A percentile compares a stretch with the other conserved stretches of the same genome.
phyloP scores from a whole-genome alignment of 768 basidiomycete genomes.

The Lactarius quietus region DNA sequence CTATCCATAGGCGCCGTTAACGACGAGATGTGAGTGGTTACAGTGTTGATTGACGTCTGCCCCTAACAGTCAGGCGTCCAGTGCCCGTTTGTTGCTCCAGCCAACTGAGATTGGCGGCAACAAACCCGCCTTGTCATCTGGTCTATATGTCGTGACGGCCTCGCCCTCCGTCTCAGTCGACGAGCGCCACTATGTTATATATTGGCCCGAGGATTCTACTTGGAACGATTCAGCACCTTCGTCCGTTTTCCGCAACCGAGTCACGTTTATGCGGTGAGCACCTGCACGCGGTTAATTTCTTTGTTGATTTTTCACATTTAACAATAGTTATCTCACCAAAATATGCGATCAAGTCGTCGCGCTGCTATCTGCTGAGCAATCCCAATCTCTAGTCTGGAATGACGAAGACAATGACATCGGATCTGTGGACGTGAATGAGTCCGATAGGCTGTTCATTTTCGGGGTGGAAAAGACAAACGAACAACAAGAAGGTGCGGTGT shows the following conservation, averaged over 20 bases:
- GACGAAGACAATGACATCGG: conserved; percentile 31
- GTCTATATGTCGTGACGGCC: conserved; percentile 43
- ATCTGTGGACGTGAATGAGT: conserved; percentile 37
- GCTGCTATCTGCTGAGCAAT: conserved; percentile 48
- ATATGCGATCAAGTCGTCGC: too few species aligned
- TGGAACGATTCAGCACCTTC: conserved; percentile 50
- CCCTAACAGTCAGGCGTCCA: background rate
- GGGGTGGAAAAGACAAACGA: conserved; percentile 53
- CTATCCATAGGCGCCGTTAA: conserved; percentile 36
- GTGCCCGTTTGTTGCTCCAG: conserved; percentile 24
- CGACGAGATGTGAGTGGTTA: conserved; percentile 37
- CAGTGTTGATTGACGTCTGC: background rate
- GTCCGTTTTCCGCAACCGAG: conserved; percentile 48
- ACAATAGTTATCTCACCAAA: conserved; percentile 53
- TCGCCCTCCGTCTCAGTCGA: conserved; percentile 17
- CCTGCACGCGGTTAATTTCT: background rate
- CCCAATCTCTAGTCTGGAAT: conserved; percentile 43
- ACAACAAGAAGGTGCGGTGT: conserved; percentile 48
- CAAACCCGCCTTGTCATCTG: conserved; percentile 42
- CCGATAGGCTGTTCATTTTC: conserved; percentile 49
- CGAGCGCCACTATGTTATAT: conserved; percentile 38
- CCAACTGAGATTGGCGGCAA: conserved; percentile 21
- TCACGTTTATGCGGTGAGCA: conserved; percentile 58
- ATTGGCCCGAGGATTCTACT: conserved; percentile 37
- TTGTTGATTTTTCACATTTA: background rate